Conservation (phyloP, 78 protist species). For the Capsaspora owczarzaki region DNA sequence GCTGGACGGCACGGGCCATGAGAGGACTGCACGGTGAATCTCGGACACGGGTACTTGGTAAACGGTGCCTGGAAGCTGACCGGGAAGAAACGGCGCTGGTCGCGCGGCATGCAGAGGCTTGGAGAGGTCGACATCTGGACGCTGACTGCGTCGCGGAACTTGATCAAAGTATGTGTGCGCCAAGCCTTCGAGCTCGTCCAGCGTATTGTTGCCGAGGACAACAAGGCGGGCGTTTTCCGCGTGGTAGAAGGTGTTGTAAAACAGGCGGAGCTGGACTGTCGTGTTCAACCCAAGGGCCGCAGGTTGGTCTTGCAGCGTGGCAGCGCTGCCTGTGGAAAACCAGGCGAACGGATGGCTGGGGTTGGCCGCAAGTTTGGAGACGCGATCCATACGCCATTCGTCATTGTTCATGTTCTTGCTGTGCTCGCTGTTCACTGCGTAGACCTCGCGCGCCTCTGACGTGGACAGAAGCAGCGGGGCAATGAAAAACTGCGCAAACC, state of each 20-base stretch:
- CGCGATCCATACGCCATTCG: conserved; percentile 42
- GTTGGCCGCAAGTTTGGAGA: conserved; percentile 19
- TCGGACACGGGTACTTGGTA: not conserved
- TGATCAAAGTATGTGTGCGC: not conserved
- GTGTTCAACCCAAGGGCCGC: conserved; percentile 25
- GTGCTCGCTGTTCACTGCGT: conserved; percentile 44
- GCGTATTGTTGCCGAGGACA: conserved; percentile 9
- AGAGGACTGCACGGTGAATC: not conserved
- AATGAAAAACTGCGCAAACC: conserved; percentile 48
- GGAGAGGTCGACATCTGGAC: not conserved
- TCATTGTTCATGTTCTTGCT: conserved; percentile 30
- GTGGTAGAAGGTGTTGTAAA: conserved; percentile 41
- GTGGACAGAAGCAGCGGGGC: conserved; percentile 45
- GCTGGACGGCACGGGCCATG: not conserved
- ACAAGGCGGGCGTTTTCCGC: conserved; percentile 41
- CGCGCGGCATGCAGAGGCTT: not conserved
- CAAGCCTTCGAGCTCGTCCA: not conserved
- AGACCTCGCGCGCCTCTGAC: conserved; percentile 35
- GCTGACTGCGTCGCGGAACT: not conserved
- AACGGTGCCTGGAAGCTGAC: not conserved
- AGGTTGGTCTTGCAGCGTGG: conserved; percentile 35
- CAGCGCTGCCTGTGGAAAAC: conserved; percentile 60
- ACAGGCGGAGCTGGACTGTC: conserved; percentile 26
- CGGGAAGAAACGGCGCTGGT: too few species aligned
- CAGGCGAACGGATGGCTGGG: conserved; percentile 41